phyloP scores from a whole-genome alignment of 257 asterid species.

The Thymus quinquecostatus region DNA sequence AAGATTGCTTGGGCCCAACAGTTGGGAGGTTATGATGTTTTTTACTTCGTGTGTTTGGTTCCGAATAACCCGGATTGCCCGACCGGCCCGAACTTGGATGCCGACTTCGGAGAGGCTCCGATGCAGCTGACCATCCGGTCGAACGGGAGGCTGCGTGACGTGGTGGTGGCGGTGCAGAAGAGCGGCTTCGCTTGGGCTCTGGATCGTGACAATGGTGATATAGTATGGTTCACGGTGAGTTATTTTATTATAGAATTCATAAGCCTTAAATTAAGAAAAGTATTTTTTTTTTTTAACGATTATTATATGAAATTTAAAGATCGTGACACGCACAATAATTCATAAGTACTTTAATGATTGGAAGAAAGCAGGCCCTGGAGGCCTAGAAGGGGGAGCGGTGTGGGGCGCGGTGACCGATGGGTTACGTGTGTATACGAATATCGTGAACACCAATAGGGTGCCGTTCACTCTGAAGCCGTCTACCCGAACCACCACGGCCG shows the following conservation, averaged over 20 bases:
- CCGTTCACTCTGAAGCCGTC: slow-evolving; percentile 62
- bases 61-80: slow-evolving; percentile 77
- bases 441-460: slow-evolving; percentile 45
- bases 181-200: slow-evolving; percentile 80
- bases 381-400: slow-evolving; percentile 68
- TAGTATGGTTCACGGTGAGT: slow-evolving; percentile 58
- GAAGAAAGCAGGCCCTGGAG: slow-evolving; percentile 76
- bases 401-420: slow-evolving; percentile 90
- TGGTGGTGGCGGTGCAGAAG: slow-evolving; percentile 74
- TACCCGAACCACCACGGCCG: slow-evolving; percentile 52
- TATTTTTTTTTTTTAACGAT: too few relatives aligned
- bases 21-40: slow-evolving; percentile 72
- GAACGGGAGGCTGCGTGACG: slow-evolving; percentile 45
- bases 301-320: too few relatives aligned
- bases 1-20: slow-evolving; percentile 54
- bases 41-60: slow-evolving; percentile 55
- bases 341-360: not conserved
- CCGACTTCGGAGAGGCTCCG: slow-evolving; percentile 86
- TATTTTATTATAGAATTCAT: too few relatives aligned
- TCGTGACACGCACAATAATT: too few relatives aligned
- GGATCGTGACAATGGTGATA: slow-evolving; percentile 54
- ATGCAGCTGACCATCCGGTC: slow-evolving; percentile 51
- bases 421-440: slow-evolving; percentile 61
- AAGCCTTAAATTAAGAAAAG: too few relatives aligned
- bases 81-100: slow-evolving; percentile 74